These are phyloP conservation scores for Cadophora sp. DNA, from an alignment of 2,329 filamentous ascomycete species.

Conservation along the genomic window DNA sequence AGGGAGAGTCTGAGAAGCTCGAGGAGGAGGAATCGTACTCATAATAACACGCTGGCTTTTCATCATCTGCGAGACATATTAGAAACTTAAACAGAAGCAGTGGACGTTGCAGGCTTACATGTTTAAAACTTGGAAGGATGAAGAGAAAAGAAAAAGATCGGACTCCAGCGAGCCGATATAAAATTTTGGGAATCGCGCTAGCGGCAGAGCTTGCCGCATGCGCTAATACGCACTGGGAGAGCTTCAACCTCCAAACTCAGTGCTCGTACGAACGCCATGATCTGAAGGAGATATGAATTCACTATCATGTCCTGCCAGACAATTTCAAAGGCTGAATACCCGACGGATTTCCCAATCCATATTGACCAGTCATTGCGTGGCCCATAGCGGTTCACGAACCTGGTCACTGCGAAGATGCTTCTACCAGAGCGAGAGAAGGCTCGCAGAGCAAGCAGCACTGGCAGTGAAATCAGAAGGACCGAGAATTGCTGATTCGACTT, in stretches of 20 bases:
- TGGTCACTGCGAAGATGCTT: constrained; percentile 25
- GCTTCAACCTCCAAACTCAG: constrained; percentile 18
- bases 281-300: constrained; percentile 36
- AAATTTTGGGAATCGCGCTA: constrained; percentile 26
- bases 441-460: constrained; percentile 14
- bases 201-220: constrained; percentile 20
- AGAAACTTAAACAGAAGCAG: constrained; percentile 36
- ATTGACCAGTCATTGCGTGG: constrained; percentile 1
- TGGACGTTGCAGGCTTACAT: constrained; percentile 67
- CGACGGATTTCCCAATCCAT: constrained; percentile 9
- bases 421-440: constrained; percentile 21
- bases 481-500: constrained; percentile 11
- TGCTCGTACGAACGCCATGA: neutral
- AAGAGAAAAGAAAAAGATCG: constrained; percentile 60
- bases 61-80: constrained; percentile 79
- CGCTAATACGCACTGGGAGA: constrained; percentile 38
- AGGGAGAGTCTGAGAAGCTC: constrained; percentile 81
- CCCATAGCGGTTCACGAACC: neutral
- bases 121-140: constrained; percentile 99
- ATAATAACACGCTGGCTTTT: constrained; percentile 98
- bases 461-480: neutral
- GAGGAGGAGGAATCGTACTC: constrained; percentile 74
- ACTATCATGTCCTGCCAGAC: constrained; percentile 27
- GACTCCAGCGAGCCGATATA: constrained; percentile 44
- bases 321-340: constrained; percentile 5